phyloP scores from a whole-genome alignment of 2,329 filamentous ascomycete species.

The Lasiodiplodia gonubiensis region DNA sequence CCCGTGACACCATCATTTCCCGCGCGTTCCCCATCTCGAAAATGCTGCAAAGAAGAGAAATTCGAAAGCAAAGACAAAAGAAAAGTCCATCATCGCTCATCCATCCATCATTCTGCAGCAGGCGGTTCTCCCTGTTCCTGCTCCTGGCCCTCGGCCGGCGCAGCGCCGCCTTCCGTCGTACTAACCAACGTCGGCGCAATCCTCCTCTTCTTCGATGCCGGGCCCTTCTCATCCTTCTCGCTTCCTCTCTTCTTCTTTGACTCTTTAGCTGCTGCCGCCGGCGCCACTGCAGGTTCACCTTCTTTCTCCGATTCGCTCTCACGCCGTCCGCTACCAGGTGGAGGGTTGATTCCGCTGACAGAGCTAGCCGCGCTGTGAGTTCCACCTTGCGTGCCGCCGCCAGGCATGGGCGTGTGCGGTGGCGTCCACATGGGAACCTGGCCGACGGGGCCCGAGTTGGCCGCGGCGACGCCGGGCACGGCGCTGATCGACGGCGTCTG shows the following conservation, averaged over 20 bases:
- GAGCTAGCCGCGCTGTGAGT: conserved; percentile 57
- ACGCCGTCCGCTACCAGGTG: conserved; percentile 34
- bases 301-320: conserved; percentile 42
- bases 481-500: conserved; percentile 79
- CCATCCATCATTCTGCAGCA: background rate
- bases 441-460: conserved; percentile 63
- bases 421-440: conserved; percentile 81
- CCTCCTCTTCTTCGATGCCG: conserved; percentile 26
- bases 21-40: background rate
- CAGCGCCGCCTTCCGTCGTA: background rate
- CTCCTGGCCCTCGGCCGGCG: background rate
- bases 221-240: conserved; percentile 40
- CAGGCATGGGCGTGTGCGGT: conserved; percentile 74
- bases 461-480: conserved; percentile 76
- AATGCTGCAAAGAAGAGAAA: background rate
- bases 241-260: conserved; percentile 33
- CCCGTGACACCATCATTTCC: conserved; percentile 20
- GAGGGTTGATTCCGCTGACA: conserved; percentile 57
- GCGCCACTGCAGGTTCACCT: background rate
- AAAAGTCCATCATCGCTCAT: background rate
- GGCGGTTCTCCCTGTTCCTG: background rate
- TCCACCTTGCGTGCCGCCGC: conserved; percentile 38
- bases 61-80: background rate
- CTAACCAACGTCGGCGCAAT: conserved; percentile 26
- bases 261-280: no score